A percentile compares a stretch with the other conserved stretches of the same genome.
Evolutionary conservation across 2,329 filamentous ascomycete species (phyloP).

Genomic region (Aureobasidium sp.): DNA sequence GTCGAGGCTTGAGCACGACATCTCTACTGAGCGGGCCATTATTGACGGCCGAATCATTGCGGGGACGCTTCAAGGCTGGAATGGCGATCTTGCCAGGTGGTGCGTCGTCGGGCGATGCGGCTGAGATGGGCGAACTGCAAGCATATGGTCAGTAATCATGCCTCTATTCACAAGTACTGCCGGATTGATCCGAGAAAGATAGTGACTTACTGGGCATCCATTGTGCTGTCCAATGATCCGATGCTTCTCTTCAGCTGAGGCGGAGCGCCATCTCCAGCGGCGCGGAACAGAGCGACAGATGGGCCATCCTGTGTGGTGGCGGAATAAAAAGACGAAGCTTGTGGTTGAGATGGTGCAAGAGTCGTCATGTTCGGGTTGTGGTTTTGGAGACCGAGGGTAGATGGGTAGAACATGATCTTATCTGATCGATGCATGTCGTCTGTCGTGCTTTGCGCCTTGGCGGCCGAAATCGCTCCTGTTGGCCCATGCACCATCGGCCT

Average conservation of each 20-base stretch:
- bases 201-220: neutral
- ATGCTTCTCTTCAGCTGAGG: neutral
- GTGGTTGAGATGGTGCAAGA: neutral
- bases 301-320: neutral
- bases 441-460: slow-evolving; percentile 8
- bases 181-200: neutral
- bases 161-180: no score
- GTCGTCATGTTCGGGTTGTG: neutral
- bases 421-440: slow-evolving; percentile 10
- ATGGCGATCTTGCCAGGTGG: slow-evolving; percentile 13
- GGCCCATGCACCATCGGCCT: neutral
- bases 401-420: slow-evolving; percentile 10
- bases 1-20: slow-evolving; percentile 35
- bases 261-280: neutral
- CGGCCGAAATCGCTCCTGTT: neutral
- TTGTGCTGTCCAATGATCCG: neutral
- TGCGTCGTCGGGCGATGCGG: neutral
- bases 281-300: neutral
- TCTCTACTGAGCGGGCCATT: slow-evolving; percentile 13
- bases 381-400: slow-evolving; percentile 2
- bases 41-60: neutral
- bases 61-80: slow-evolving; percentile 2
- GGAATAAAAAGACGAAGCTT: neutral
- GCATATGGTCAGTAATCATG: neutral
- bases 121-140: neutral